Evolutionary conservation across 2,329 filamentous ascomycete genomes (phyloP).

Genomic region (Penicillium aurantiogriseum): DNA sequence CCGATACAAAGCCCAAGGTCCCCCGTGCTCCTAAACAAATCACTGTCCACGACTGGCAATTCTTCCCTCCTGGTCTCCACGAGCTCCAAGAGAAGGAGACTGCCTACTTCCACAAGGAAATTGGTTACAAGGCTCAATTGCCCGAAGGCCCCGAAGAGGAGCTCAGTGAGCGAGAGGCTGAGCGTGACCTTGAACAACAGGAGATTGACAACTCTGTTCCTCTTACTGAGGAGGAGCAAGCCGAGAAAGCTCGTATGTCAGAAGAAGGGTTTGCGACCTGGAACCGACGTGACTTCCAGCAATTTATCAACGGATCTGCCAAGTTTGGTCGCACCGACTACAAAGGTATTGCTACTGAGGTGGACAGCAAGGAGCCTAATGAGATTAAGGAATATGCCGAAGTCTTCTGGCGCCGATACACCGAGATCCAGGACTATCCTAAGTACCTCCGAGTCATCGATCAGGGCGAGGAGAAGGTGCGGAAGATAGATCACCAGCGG

Average conservation of each 20-base stretch:
- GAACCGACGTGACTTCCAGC: constrained; percentile 97
- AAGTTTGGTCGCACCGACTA: constrained; percentile 88
- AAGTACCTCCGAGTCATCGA: constrained; percentile 90
- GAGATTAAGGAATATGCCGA: constrained; percentile 91
- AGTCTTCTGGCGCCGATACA: constrained; percentile 94
- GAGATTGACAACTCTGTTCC: constrained; percentile 91
- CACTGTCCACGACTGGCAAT: constrained; percentile 91
- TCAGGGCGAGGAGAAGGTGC: constrained; percentile 84
- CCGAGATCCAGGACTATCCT: constrained; percentile 81
- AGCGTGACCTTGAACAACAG: constrained; percentile 81
- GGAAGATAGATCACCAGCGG: constrained; percentile 86
- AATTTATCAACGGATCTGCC: constrained; percentile 93
- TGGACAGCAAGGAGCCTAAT: constrained; percentile 81
- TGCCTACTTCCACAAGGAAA: constrained; percentile 92
- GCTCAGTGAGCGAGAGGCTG: constrained; percentile 78
- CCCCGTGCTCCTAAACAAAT: constrained; percentile 95
- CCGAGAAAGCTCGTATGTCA: constrained; percentile 79
- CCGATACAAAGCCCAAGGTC: constrained; percentile 88
- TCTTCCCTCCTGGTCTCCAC: constrained; percentile 79
- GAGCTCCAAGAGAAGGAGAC: constrained; percentile 96
- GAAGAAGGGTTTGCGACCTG: constrained; percentile 86
- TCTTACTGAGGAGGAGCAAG: constrained; percentile 83
- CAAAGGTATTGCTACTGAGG: constrained; percentile 78
- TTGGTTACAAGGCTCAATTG: constrained; percentile 91
- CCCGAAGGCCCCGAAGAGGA: constrained; percentile 85